Base-by-base conservation (phyloP, 129 eudicot genomes). In the Helianthus tuberosus region DNA sequence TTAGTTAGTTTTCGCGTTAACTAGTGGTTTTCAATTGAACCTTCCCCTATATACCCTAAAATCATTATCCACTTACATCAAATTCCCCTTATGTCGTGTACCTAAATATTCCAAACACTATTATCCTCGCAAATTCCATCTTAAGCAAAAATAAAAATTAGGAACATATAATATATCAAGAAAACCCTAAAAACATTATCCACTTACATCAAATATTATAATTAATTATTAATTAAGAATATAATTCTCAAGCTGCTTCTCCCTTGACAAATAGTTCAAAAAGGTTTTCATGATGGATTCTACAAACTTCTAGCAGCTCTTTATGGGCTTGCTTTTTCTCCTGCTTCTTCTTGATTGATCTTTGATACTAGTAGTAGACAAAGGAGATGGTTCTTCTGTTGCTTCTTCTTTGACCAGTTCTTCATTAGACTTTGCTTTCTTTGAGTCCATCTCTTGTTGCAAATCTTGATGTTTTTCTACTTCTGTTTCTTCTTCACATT, bases 271-370 rank as follows among this genome's bases (percentile, higher is more conserved):
- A 64, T 75, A 75, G 53, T 17, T 65, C n/a, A 64, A 75, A 44
- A 36, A 35, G 7, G 4, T 38, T 55, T 41, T 71, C 14, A 57
- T 12, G 25, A 11, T 59, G 2, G 10, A 43, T 48, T 49, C 62
- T 46, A 66, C 73, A 76, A 73, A 52, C 62, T 41, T 54, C 54
- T 70, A 83, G 80, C 89, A 60, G 71, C 93, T 88, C 79, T 80
- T 88, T 71, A 76, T 82, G 39, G 93, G 93, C 76, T 77, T 88
- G 77, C 84, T 72, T 83, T 85, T 88, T 49, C 89, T 80, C 74
- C 81, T 88, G 72, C 93, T 88, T 69, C 89, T 79, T 44, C 81
- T 60, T 13, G 78, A 81, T 39, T 66, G 82, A 71, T 72, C 73
- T 11, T 64, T 74, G 12, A 14, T 29, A 25, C 13, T 11, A 75